phyloP scores from a whole-genome alignment of 768 basidiomycete genomes.

The Boletus reticulatus region DNA sequence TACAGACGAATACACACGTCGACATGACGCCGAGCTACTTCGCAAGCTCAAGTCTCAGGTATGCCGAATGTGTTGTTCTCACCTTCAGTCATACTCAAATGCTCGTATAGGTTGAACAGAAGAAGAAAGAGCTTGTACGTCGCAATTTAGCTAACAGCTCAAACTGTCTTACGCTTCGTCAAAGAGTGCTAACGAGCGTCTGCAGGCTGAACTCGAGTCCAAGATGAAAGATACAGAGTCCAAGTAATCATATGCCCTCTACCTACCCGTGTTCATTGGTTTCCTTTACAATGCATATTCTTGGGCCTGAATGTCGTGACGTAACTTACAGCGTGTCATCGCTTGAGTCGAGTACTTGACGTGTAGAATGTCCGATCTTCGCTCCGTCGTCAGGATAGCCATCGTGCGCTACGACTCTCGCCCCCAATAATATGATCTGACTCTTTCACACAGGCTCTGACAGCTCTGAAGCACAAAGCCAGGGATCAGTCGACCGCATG shows the following conservation, averaged over 20 bases:
- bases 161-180: conserved; percentile 12
- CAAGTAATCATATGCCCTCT: conserved; percentile 13
- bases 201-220: conserved; percentile 31
- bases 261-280: conserved; percentile 3
- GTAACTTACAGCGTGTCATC: not conserved
- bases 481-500: conserved; percentile 23
- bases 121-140: conserved; percentile 34
- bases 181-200: conserved; percentile 11
- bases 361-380: conserved; percentile 9
- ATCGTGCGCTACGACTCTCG: conserved; percentile 18
- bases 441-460: conserved; percentile 13
- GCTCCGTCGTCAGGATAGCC: conserved; percentile 20
- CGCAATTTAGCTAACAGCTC: conserved; percentile 6
- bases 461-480: conserved; percentile 26
- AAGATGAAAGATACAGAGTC: conserved; percentile 22
- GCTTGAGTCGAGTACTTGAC: not conserved
- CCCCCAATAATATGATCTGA: not conserved
- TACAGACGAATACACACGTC: conserved; percentile 62
- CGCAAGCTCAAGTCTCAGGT: conserved; percentile 60
- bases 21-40: conserved; percentile 56
- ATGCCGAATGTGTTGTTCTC: conserved; percentile 9
- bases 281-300: not conserved
- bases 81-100: not conserved
- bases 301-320: not conserved
- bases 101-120: conserved; percentile 26